Evolutionary conservation across 2,329 filamentous ascomycete genomes (phyloP), one percentile per base, ranked within the genome.

Genomic region (Rhynchosporium graminicola): DNA sequence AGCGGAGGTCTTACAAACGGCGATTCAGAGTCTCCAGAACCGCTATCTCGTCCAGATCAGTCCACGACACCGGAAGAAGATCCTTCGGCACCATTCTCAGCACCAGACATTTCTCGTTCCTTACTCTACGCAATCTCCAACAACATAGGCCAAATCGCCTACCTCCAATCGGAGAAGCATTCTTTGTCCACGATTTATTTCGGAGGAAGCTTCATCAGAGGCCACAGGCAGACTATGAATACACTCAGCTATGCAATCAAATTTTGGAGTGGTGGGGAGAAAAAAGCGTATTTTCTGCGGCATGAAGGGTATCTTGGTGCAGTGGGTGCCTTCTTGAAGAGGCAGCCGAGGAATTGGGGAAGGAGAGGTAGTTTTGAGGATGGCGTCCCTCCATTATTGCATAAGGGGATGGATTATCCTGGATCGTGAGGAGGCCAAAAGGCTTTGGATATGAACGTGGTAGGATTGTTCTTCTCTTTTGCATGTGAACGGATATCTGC

Each of bases 131-230:
- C 95, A 29, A 92, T 98, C 69, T 94, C 90, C 75, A 98, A 98
- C 80, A 98, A 98, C 77, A 97, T 98, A 67, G 95, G 95, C 15
- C 95, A 99, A 79, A 96, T 99, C 70, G 92, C 95, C 48, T 97
- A 95, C 76, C 82, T 99, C n/a, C 95, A 98, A 74, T 95, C 92
- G 5, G 93, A 97, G 75, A 95, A 97, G 73, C 94, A 99, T 78
- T 85, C 89, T 51, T 81, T 98, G 31, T 89, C 91, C 66, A 87
- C 94, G 73, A 98, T 99, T 65, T 99, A 99, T 79, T 99, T 99
- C 76, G 95, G 95, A 28, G 95, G 95, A 29, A 95, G 90, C 6
- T 99, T 98, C 75, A 98, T 99, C 74, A 88, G 95, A 47, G 95
- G 95, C 46, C 95, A 99, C 76, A 87, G 90, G 15, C 95, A 98